phyloP scores from a whole-genome alignment of 2,329 filamentous ascomycete species.

The Diaporthe sp. region DNA sequence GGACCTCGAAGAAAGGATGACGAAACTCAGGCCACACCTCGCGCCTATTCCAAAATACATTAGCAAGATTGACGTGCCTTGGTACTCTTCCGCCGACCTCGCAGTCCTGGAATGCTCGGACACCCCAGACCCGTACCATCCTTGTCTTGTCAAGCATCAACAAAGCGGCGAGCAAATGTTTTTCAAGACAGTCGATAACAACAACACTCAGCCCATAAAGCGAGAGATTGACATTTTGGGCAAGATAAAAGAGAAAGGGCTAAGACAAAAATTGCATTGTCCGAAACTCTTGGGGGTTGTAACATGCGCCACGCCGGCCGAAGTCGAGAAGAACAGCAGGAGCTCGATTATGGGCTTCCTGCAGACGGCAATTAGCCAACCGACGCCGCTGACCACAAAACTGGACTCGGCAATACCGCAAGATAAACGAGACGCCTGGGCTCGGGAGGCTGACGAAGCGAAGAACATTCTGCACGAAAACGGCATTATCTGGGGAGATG shows the following conservation, averaged over 20 bases:
- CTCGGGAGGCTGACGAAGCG: slow-evolving; percentile 12
- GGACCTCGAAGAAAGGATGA: slow-evolving; percentile 23
- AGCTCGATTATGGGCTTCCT: slow-evolving; percentile 35
- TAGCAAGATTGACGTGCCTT: slow-evolving; percentile 30
- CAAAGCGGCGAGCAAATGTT: slow-evolving; percentile 11
- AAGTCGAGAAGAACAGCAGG: background rate
- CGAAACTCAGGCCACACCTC: slow-evolving; percentile 22
- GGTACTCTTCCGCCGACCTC: slow-evolving; percentile 17
- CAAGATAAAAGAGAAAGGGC: slow-evolving; percentile 14
- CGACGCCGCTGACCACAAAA: slow-evolving; percentile 23
- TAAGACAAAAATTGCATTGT: slow-evolving; percentile 1
- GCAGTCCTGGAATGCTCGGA: slow-evolving; percentile 11
- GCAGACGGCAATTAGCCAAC: slow-evolving; percentile 24
- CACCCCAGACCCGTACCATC: slow-evolving; percentile 28
- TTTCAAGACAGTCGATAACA: slow-evolving; percentile 35
- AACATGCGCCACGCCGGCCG: background rate
- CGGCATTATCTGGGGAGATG: slow-evolving; percentile 50
- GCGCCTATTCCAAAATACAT: slow-evolving; percentile 22
- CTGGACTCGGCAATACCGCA: slow-evolving; percentile 21
- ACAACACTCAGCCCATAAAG: slow-evolving; percentile 32
- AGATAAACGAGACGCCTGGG: slow-evolving; percentile 26
- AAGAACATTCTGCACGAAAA: slow-evolving; percentile 16
- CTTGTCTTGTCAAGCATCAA: slow-evolving; percentile 6
- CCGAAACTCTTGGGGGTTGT: slow-evolving; percentile 28
- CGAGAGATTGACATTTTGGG: slow-evolving; percentile 20